These are phyloP conservation scores for Scenedesmus sp. DNA, from an alignment of 163 green algal species.

Conservation along the genomic window DNA sequence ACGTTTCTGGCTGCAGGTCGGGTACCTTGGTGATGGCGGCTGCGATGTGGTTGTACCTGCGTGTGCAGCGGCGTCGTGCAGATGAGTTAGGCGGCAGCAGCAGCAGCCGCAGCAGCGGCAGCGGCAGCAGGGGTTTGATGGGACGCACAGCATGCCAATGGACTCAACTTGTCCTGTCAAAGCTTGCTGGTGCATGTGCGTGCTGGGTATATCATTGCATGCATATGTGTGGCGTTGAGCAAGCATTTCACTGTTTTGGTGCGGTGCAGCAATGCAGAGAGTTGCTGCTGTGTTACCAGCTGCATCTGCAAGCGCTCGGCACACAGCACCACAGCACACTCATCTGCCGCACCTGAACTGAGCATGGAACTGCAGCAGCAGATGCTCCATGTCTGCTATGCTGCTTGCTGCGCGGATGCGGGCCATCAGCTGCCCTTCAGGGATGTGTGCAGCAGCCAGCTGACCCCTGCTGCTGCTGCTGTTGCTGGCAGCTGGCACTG, in stretches of 20 bases:
- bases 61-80: not conserved
- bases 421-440: conserved; percentile 11
- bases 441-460: not conserved
- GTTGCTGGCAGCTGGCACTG: not conserved
- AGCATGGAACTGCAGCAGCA: conserved; percentile 24
- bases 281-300: not conserved
- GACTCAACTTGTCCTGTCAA: not conserved
- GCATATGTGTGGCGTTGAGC: too few relatives aligned
- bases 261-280: not conserved
- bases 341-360: conserved; percentile 1
- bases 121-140: not conserved
- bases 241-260: not conserved
- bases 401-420: not conserved
- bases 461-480: conserved; percentile 11
- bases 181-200: not conserved
- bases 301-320: not conserved
- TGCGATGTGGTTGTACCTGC: conserved; percentile 31
- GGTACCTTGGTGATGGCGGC: not conserved
- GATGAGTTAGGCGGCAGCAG: not conserved
- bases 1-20: not conserved
- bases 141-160: not conserved
- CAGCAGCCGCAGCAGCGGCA: not conserved
- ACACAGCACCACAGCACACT: not conserved
- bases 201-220: not conserved
- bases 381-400: conserved; percentile 24